phyloP scores from a whole-genome alignment of 345 rosid genomes.

The Pseudoturritis turrita region DNA sequence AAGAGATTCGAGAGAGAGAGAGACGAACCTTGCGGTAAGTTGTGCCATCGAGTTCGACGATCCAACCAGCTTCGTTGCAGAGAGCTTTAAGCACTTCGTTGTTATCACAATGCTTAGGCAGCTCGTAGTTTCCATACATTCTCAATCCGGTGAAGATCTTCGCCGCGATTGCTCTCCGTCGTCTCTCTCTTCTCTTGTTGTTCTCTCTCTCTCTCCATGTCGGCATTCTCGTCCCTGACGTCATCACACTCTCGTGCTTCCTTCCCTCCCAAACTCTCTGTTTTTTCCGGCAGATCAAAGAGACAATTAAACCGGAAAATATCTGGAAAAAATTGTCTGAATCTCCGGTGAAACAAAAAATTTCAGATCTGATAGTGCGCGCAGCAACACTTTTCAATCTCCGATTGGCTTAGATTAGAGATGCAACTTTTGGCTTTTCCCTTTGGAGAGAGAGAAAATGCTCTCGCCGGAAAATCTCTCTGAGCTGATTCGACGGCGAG shows the following conservation, averaged over 20 bases:
- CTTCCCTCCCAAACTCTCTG: background rate
- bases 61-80: conserved; percentile 88
- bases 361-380: conserved; percentile 12
- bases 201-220: conserved; percentile 91
- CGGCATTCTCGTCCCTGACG: conserved; percentile 74
- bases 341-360: background rate
- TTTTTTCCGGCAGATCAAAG: conserved; percentile 13
- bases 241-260: conserved; percentile 36
- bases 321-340: background rate
- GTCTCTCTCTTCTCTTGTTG: conserved; percentile 79
- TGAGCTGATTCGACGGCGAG: background rate
- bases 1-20: conserved; percentile 5
- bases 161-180: conserved; percentile 83
- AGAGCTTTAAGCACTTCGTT: conserved; percentile 88
- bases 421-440: background rate
- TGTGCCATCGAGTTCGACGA: conserved; percentile 78
- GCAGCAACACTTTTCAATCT: background rate
- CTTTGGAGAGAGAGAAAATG: background rate
- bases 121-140: conserved; percentile 78
- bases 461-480: background rate
- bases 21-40: conserved; percentile 76
- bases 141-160: conserved; percentile 82
- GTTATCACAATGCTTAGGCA: conserved; percentile 91
- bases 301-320: conserved; percentile 16
- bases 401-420: background rate